phyloP scores from a whole-genome alignment of 208 protist genomes.

The Crithidia fasciculata region DNA sequence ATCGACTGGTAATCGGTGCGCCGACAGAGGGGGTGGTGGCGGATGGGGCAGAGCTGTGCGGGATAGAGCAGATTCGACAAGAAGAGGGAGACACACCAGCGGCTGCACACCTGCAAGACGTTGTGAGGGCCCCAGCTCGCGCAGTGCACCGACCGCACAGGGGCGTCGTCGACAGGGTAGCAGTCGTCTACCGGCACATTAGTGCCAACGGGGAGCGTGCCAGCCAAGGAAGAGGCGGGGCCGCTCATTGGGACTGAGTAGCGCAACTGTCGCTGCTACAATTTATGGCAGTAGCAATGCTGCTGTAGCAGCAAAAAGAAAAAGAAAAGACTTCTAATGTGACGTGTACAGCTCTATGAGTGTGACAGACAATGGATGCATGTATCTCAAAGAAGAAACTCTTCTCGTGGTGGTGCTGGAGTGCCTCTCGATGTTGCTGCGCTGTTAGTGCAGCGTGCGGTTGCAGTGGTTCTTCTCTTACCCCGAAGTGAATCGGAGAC shows the following conservation, averaged over 20 bases:
- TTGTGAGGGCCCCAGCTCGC: conserved; percentile 85
- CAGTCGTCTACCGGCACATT: conserved; percentile 34
- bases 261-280: background rate
- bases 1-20: conserved; percentile 28
- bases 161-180: conserved; percentile 46
- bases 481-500: too few relatives aligned
- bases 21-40: conserved; percentile 40
- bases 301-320: too few relatives aligned
- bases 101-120: conserved; percentile 72
- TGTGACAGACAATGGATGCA: too few relatives aligned
- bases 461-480: too few relatives aligned
- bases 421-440: too few relatives aligned
- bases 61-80: conserved; percentile 42
- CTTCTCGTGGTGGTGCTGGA: too few relatives aligned
- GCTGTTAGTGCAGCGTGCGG: too few relatives aligned
- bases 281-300: too few relatives aligned
- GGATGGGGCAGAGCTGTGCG: conserved; percentile 33
- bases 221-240: background rate
- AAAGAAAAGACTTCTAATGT: too few relatives aligned
- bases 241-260: background rate
- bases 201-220: conserved; percentile 10
- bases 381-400: too few relatives aligned
- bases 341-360: too few relatives aligned
- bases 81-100: conserved; percentile 65
- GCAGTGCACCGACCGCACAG: conserved; percentile 45